Evolutionary conservation across 495 filamentous ascomycete genomes (phyloP).

Genomic region (Annulohypoxylon nitens): DNA sequence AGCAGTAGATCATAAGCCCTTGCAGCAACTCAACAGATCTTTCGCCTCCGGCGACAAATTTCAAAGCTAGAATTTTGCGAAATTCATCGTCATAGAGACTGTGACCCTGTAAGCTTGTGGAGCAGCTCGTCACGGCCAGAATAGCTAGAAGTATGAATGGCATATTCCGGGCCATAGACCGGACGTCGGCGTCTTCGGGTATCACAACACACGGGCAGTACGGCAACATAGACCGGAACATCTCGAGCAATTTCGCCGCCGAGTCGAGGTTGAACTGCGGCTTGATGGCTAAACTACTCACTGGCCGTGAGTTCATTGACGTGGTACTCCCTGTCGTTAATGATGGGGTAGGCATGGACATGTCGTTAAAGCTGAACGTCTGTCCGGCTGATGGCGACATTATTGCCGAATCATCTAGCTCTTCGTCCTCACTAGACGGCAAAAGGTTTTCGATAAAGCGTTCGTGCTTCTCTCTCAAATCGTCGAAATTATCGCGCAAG

Average conservation of each 20-base stretch:
- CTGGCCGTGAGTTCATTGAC: conserved; percentile 31
- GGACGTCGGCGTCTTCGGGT: conserved; percentile 51
- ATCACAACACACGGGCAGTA: conserved; percentile 58
- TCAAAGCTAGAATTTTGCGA: conserved; percentile 61
- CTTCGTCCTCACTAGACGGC: conserved; percentile 38
- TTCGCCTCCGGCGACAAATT: conserved; percentile 63
- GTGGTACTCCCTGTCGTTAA: conserved; percentile 44
- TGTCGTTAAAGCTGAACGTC: conserved; percentile 47
- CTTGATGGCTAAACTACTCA: conserved; percentile 53
- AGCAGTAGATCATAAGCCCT: conserved; percentile 60
- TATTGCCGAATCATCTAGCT: conserved; percentile 31
- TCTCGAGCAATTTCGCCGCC: conserved; percentile 55
- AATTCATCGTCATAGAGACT: conserved; percentile 65
- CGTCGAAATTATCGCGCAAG: conserved; percentile 51
- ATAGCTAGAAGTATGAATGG: conserved; percentile 62
- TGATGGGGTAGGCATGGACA: conserved; percentile 51
- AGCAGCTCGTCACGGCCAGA: conserved; percentile 60
- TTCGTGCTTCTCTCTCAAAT: conserved; percentile 55
- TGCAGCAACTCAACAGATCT: conserved; percentile 60
- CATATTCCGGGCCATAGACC: conserved; percentile 51
- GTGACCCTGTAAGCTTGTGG: conserved; percentile 58
- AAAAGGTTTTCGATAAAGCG: conserved; percentile 52
- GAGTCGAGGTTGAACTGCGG: conserved; percentile 64
- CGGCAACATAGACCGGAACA: conserved; percentile 56
- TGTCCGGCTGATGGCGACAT: conserved; percentile 36